Base-by-base conservation (phyloP, 2,329 filamentous ascomycete species). In the Aschersonia sp. region DNA sequence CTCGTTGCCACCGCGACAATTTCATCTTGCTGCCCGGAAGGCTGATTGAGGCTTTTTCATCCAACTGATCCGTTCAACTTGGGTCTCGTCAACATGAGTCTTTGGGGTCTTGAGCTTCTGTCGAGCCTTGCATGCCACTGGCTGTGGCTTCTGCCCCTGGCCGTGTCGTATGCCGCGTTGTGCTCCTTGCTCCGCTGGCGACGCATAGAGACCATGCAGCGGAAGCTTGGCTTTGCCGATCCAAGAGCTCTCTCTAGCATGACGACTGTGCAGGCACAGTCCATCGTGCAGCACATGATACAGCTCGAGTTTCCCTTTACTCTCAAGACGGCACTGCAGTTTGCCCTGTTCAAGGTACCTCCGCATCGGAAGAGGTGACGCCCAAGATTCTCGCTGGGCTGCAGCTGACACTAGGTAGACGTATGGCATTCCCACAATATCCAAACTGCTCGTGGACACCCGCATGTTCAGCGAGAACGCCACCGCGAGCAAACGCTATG, bases 201-300 rank as follows among this genome's bases (percentile, higher is more conserved):
- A 33, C 54, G 59, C 32, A 54, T 68, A 47, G 56, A 56, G 11
- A 49, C 52, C 11, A 49, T 63, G 48, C 58, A 55, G n/a, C 54
- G 55, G 42, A 55, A 55, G 32, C 58, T 61, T 51, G 53, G 56
- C 22, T 68, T 59, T 49, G 51, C 58, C 5, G 57, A 65, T 50
- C 64, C 66, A 10, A 52, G 52, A 7, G 67, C 67, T 5, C 47
- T 69, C 7, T 55, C 60, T 8, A 51, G 54, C 46, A 70, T 71
- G 68, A 69, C 65, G 12, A 62, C 64, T 42, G 51, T 62, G 50
- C 65, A 75, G 46, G 69, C 73, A 5, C 68, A 70, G 49, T 60
- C 63, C 47, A 68, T 74, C 50, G 55, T 70, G 12, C 60, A 62
- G 49, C 57, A 58, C 35, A 49, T 66, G 6, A 49, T 56, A 5